Evolutionary conservation across 2,329 filamentous ascomycete genomes (phyloP).

Genomic region (Sarocladium strictum): DNA sequence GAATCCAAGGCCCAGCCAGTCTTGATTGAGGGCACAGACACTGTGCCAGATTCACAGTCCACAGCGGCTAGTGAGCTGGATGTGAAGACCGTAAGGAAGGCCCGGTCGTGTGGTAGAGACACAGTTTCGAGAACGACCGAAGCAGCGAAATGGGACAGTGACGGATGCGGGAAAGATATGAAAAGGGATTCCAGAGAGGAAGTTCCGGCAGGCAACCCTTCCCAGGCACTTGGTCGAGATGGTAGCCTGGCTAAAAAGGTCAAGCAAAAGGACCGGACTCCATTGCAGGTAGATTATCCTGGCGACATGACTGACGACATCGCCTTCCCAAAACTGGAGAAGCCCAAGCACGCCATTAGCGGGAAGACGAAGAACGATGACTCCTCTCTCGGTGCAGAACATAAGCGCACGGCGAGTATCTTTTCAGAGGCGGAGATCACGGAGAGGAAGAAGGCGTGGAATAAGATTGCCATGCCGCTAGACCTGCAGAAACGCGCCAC

Average conservation of each 20-base stretch:
- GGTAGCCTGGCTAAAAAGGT: too few relatives aligned
- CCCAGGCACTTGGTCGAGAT: too few relatives aligned
- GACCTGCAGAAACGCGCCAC: conserved; percentile 15
- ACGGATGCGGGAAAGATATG: not conserved
- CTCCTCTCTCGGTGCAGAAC: not conserved
- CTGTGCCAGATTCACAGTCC: too few relatives aligned
- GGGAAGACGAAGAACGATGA: not conserved
- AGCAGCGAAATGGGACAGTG: not conserved
- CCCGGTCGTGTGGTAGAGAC: too few relatives aligned
- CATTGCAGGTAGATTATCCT: too few relatives aligned
- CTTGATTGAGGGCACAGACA: too few relatives aligned
- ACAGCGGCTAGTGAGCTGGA: too few relatives aligned
- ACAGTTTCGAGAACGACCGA: not conserved
- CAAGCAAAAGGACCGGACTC: too few relatives aligned
- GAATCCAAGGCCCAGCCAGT: not conserved
- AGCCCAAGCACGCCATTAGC: not conserved
- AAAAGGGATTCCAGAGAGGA: not conserved
- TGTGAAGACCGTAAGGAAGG: too few relatives aligned
- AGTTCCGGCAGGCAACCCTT: not conserved
- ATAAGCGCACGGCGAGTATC: conserved; percentile 1
- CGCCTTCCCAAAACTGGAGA: not conserved
- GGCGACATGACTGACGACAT: not conserved
- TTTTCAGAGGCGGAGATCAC: conserved; percentile 26
- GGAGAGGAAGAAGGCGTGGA: conserved; percentile 24
- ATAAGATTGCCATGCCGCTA: conserved; percentile 28